A percentile compares a stretch with the other conserved stretches of the same genome.
phyloP scores from a whole-genome alignment of 2,329 filamentous ascomycete species.

The Pseudomassariella vexata region DNA sequence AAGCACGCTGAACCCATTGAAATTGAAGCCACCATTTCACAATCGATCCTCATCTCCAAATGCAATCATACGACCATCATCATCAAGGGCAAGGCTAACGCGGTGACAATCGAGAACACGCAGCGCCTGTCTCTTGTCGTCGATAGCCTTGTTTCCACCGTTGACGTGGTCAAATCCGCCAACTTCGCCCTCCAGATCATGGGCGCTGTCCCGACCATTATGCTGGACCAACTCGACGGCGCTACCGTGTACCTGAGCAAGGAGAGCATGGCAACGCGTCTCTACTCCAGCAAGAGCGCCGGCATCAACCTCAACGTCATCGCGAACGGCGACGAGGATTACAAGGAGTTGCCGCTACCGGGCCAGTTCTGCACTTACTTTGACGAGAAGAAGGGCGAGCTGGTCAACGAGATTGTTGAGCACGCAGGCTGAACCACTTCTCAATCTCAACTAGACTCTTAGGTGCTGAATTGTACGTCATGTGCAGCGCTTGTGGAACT shows the following conservation, averaged over 20 bases:
- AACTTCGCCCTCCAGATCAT: constrained; percentile 94
- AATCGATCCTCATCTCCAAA: constrained; percentile 86
- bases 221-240: constrained; percentile 90
- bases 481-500: too few species aligned
- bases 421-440: constrained; percentile 68
- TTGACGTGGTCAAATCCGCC: constrained; percentile 87
- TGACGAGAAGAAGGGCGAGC: constrained; percentile 62
- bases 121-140: constrained; percentile 73
- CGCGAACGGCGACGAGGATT: constrained; percentile 67
- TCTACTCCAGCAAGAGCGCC: constrained; percentile 85
- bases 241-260: constrained; percentile 82
- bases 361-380: constrained; percentile 81
- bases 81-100: constrained; percentile 88
- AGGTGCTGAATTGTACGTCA: too few species aligned
- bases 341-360: constrained; percentile 79
- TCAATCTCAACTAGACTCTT: too few species aligned
- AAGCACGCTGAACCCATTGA: constrained; percentile 67
- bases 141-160: constrained; percentile 45
- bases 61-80: constrained; percentile 90
- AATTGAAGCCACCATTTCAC: constrained; percentile 74
- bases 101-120: constrained; percentile 93
- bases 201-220: constrained; percentile 76
- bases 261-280: constrained; percentile 69
- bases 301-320: constrained; percentile 85
- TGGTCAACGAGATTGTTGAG: constrained; percentile 92